Evolutionary conservation across 2,329 filamentous ascomycete genomes (phyloP).

Genomic region (Curvularia sp.): DNA sequence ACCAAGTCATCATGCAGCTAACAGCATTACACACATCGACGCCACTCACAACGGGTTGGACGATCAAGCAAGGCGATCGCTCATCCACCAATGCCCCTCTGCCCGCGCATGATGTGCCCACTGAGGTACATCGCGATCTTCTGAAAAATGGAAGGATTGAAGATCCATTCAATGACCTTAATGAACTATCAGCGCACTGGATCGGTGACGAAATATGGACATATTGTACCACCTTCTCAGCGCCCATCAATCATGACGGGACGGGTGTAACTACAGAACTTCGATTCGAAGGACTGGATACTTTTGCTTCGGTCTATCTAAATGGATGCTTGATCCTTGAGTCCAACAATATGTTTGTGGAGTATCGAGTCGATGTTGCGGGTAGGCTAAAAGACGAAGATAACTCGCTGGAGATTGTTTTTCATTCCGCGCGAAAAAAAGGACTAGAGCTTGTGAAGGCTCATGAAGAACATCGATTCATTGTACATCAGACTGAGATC

Average conservation of each 20-base stretch:
- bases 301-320: constrained; percentile 64
- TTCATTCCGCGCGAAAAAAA: constrained; percentile 61
- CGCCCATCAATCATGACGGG: constrained; percentile 40
- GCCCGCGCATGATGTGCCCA: constrained; percentile 53
- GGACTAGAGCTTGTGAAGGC: constrained; percentile 60
- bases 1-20: background rate
- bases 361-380: constrained; percentile 62
- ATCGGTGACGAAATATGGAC: constrained; percentile 57
- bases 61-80: constrained; percentile 56
- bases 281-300: constrained; percentile 69
- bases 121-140: constrained; percentile 57
- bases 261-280: constrained; percentile 52
- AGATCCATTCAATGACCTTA: constrained; percentile 58
- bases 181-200: constrained; percentile 58
- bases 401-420: constrained; percentile 63
- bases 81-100: constrained; percentile 49
- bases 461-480: constrained; percentile 62
- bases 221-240: constrained; percentile 46
- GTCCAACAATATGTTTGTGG: constrained; percentile 69
- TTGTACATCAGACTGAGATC: constrained; percentile 48
- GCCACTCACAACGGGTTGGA: constrained; percentile 44
- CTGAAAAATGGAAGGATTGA: constrained; percentile 56
- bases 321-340: constrained; percentile 61
- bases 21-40: constrained; percentile 8
- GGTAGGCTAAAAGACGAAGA: constrained; percentile 53